Evolutionary conservation across 176 grass and related monocot genomes (phyloP), one percentile per base, ranked within the genome.

Genomic region (Melocanna baccifera): DNA sequence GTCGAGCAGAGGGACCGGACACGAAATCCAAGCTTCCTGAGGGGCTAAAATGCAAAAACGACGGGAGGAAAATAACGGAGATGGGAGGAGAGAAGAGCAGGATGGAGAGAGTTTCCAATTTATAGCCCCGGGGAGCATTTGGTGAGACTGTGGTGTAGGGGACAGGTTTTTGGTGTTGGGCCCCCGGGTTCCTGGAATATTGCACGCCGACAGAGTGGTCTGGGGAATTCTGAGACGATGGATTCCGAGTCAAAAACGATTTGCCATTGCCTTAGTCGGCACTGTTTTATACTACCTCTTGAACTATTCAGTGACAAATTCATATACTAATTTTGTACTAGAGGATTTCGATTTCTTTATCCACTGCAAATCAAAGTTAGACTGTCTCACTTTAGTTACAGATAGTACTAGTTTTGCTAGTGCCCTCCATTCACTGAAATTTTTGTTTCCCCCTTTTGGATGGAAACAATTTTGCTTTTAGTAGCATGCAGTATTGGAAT

Each of bases 41-140:
- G 34, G 89, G 85, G 81, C 62, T 53, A 76, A 80, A 70, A 48
- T 39, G 89, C 89, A 91, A 91, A 91, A 91, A 23, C 32, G 3
- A 1, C 16, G 46, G 85, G 45, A 63, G 6, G 9, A n/a, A 64
- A 87, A 87, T 87, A 81, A 79, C 36, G 59, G 20, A 87, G 75
- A 34, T 0, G 41, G 12, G 19, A 56, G 85, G 76, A 91, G 85
- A 84, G 69, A 45, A 6, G 76, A 46, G 75, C 81, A 3, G 85
- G 34, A 36, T 20, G 76, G 42, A 79, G 62, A 11, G 48, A 14
- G 19, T 42, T 42, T 1, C 0, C 0, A 3, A 45, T 87, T 87
- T 91, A 91, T 91, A 91, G 87, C 12, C n/a, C 19, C 32, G 42
- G 26, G 22, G 30, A 9, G 12, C 68, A 52, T 69, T 84, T 46